Evolutionary conservation across 306 rosid species (phyloP).

Genomic region (Pyrus communis): DNA sequence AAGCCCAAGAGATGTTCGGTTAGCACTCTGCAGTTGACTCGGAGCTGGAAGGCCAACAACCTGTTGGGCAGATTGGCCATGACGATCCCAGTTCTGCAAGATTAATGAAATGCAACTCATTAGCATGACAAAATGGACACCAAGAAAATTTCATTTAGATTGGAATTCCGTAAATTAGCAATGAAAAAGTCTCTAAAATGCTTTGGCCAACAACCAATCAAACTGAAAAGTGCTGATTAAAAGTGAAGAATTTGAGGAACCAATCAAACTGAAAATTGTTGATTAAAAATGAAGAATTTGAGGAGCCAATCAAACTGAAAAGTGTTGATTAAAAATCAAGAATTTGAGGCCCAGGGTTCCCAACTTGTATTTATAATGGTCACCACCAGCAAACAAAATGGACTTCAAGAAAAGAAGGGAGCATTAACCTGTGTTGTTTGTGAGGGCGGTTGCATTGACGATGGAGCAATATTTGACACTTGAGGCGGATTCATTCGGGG

Average conservation of each 20-base stretch:
- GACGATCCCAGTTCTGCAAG: slow-evolving; percentile 41
- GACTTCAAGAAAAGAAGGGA: background rate
- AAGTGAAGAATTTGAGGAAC: background rate
- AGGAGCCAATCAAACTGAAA: background rate
- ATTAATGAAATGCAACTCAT: slow-evolving; percentile 21
- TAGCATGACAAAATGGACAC: background rate
- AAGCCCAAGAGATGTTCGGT: slow-evolving; percentile 15
- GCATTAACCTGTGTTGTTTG: slow-evolving; percentile 14
- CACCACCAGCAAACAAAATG: background rate
- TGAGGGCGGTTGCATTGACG: slow-evolving; percentile 30
- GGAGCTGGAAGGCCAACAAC: slow-evolving; percentile 5
- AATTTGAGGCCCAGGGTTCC: background rate
- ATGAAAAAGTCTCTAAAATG: background rate
- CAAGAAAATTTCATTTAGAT: background rate
- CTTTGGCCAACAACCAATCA: background rate
- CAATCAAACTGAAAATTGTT: background rate
- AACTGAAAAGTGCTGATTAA: background rate
- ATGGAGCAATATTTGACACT: slow-evolving; percentile 33
- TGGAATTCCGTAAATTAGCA: background rate
- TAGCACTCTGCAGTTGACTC: slow-evolving; percentile 29
- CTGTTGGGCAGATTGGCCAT: slow-evolving; percentile 11
- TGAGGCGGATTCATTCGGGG: slow-evolving; percentile 38
- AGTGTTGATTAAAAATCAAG: background rate
- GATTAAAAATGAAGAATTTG: background rate
- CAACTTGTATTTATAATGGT: background rate